Conservation (phyloP, 164 flowering plant species). For the Amborella trichopoda region DNA sequence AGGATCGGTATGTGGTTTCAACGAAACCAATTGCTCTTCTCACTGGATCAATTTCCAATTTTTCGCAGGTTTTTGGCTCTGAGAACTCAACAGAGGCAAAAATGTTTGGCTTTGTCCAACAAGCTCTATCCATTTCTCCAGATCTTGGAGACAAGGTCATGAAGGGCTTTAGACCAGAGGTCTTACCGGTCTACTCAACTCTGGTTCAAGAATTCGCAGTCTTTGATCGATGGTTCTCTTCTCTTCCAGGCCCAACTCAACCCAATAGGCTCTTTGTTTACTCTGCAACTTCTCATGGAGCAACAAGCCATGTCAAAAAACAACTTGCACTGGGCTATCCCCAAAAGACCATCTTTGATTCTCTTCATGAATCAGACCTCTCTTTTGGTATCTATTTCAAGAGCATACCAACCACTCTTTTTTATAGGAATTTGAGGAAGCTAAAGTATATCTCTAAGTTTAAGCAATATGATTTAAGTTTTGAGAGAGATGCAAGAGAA, state of each 20-base stretch:
- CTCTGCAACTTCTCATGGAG: slow-evolving; percentile 88
- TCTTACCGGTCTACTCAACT: slow-evolving; percentile 56
- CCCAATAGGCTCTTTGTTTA: slow-evolving; percentile 80
- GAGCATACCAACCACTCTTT: slow-evolving; percentile 61
- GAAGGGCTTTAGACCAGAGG: slow-evolving; percentile 72
- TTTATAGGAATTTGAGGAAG: slow-evolving; percentile 69
- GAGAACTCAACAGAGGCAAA: background rate
- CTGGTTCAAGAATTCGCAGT: slow-evolving; percentile 60
- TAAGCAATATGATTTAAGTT: slow-evolving; percentile 46
- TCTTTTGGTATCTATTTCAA: slow-evolving; percentile 75
- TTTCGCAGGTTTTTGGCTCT: slow-evolving; percentile 64
- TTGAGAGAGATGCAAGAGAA: slow-evolving; percentile 57
- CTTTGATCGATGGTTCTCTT: slow-evolving; percentile 79
- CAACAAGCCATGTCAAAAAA: slow-evolving; percentile 65
- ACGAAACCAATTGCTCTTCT: no score
- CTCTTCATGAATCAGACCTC: slow-evolving; percentile 46
- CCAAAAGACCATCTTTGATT: slow-evolving; percentile 84
- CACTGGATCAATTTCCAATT: no score
- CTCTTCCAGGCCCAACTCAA: slow-evolving; percentile 88
- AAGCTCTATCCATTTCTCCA: slow-evolving; percentile 44
- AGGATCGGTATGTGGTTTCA: no score
- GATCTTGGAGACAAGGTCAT: slow-evolving; percentile 62
- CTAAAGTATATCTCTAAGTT: slow-evolving; percentile 70
- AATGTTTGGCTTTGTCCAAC: slow-evolving; percentile 80
- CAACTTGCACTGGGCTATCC: slow-evolving; percentile 69